Evolutionary conservation across 805 yeast genomes (phyloP).

Genomic region (Monosporozyma servazzii): DNA sequence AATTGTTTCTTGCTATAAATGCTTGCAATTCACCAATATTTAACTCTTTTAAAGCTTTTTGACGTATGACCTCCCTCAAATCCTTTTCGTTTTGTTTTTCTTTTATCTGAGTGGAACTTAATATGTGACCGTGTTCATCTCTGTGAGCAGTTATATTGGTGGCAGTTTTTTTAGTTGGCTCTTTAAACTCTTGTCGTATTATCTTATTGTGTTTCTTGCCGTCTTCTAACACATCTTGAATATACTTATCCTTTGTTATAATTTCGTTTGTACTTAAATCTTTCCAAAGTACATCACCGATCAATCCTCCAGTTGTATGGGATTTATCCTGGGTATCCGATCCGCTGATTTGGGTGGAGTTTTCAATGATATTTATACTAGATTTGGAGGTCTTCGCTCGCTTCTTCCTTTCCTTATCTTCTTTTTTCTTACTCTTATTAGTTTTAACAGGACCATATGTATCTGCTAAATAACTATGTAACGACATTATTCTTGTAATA

Average conservation of each 20-base stretch:
- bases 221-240: constrained; percentile 5
- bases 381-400: constrained; percentile 5
- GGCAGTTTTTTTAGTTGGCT: too few relatives aligned
- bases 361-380: not conserved
- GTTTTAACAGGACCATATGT: constrained; percentile 31
- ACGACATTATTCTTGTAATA: constrained; percentile 28
- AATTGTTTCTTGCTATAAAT: constrained; percentile 21
- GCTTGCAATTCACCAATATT: constrained; percentile 31
- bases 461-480: constrained; percentile 39
- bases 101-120: constrained; percentile 24
- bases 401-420: constrained; percentile 24
- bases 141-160: constrained; percentile 40
- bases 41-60: constrained; percentile 31
- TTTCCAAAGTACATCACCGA: constrained; percentile 17
- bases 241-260: constrained; percentile 6
- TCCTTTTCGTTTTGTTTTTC: constrained; percentile 15
- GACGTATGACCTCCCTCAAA: constrained; percentile 21
- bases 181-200: not conserved
- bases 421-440: constrained; percentile 17
- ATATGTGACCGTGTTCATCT: constrained; percentile 50
- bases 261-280: constrained; percentile 22
- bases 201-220: constrained; percentile 10
- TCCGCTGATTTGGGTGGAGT: not conserved
- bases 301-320: not conserved
- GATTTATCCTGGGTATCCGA: not conserved